These are phyloP conservation scores for Breviolum minutum DNA, from an alignment of 73 alveolate genomes.

Conservation along the genomic window DNA sequence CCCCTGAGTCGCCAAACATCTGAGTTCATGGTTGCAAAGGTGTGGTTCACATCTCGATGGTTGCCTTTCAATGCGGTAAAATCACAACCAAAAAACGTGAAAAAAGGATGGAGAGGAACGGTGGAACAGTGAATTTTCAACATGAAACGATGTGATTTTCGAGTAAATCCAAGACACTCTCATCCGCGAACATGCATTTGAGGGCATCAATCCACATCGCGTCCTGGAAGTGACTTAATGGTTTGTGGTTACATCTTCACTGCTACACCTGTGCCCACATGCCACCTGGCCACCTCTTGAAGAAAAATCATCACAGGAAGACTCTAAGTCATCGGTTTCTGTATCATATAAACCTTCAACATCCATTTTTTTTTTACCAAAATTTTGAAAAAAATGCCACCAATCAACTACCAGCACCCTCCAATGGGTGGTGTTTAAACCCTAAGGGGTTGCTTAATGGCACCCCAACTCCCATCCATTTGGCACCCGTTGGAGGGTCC, in stretches of 20 bases:
- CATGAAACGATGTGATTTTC: background rate
- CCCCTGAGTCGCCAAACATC: background rate
- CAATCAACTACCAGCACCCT: too few species aligned
- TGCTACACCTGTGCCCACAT: background rate
- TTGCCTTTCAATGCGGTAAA: background rate
- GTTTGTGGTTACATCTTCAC: background rate
- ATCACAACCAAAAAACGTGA: background rate
- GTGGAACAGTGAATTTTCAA: background rate
- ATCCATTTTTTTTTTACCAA: too few species aligned
- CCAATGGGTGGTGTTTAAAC: too few species aligned
- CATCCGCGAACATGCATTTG: conserved; percentile 95
- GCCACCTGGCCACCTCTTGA: too few species aligned
- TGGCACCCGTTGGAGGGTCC: too few species aligned
- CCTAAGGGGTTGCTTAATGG: too few species aligned
- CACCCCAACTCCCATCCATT: too few species aligned
- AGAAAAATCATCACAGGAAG: too few species aligned
- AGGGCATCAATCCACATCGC: conserved; percentile 94
- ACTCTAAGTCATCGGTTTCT: too few species aligned
- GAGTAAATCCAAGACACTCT: conserved; percentile 7
- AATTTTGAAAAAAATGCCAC: too few species aligned
- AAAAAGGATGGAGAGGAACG: background rate
- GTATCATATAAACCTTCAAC: too few species aligned
- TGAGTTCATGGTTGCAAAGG: conserved; percentile 79
- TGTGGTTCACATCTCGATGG: conserved; percentile 78
- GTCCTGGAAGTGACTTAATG: background rate